phyloP scores from a whole-genome alignment of 345 rosid species.

The Boechera divaricarpa region DNA sequence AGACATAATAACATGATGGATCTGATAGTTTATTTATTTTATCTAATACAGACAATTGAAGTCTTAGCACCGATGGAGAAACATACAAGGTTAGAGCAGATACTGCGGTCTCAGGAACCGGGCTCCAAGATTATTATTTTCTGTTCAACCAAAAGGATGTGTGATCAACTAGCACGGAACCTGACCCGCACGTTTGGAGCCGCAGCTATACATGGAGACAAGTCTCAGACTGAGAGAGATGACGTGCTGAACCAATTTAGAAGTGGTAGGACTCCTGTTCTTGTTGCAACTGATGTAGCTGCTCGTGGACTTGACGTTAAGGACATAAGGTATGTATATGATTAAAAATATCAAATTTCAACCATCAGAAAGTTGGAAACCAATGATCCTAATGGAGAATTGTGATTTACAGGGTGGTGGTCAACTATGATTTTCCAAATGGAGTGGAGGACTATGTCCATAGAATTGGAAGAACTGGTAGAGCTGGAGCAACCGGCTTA shows the following conservation, averaged over 20 bases:
- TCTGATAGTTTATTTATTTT: neutral
- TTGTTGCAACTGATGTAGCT: constrained; percentile 93
- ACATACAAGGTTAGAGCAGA: constrained; percentile 86
- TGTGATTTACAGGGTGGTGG: constrained; percentile 71
- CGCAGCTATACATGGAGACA: constrained; percentile 90
- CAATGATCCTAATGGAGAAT: constrained; percentile 1
- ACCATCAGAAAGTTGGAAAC: neutral
- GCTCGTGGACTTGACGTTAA: constrained; percentile 91
- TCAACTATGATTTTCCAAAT: constrained; percentile 94
- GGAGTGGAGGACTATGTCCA: constrained; percentile 99
- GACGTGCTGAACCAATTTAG: constrained; percentile 75
- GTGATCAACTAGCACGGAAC: constrained; percentile 80
- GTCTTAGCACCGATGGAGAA: constrained; percentile 78
- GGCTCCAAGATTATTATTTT: constrained; percentile 82
- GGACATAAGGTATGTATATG: constrained; percentile 70
- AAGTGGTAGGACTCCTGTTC: constrained; percentile 81
- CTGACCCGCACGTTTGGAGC: constrained; percentile 77
- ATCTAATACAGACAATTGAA: constrained; percentile 65
- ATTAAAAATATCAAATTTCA: neutral
- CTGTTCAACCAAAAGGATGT: constrained; percentile 90
- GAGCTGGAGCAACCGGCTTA: constrained; percentile 96
- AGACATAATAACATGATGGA: neutral
- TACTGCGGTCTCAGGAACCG: constrained; percentile 82
- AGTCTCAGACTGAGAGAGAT: constrained; percentile 85
- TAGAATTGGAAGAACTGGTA: constrained; percentile 96